Evolutionary conservation across 208 protist species (phyloP), one percentile per base, ranked within the genome.

Genomic region (Wallacemonas rigidus): DNA sequence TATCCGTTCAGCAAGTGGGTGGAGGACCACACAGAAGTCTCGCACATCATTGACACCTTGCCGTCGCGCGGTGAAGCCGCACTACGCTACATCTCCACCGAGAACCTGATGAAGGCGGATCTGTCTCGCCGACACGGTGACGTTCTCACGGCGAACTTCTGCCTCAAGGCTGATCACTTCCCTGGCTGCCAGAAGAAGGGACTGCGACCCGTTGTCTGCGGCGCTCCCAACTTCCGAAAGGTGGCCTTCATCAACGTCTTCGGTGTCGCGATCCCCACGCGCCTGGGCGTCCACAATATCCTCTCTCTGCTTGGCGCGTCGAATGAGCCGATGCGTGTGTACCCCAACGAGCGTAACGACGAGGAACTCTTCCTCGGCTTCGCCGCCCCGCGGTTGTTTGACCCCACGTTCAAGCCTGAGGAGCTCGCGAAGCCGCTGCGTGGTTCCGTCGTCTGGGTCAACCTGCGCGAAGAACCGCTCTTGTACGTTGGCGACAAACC

Each of bases 151-250:
- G 87, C 89, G 5, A 96, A 96, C 83, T 94, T 92, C 79, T 83
- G 81, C 71, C 69, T 96, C 55, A 96, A 96, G 79, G 91, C 91
- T 14, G 91, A 96, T 55, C 91, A 96, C 91, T 96, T 96, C 58
- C 91, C 91, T 12, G 91, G 91, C 35, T 94, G 89, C 65, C 87
- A 93, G 72, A 94, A 94, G 86, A 96, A 94, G 74, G 91, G 89
- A 6, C 77, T 96, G 50, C 86, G 82, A 14, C 91, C 91, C 2
- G 83, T 81, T 36, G 41, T 96, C 47, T 96, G 91, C 76, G 91
- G 91, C 9, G 91, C 91, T 26, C 91, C 91, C 4, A 96, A 94
- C 81, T 92, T 96, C 58, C 87, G 91, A 36, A 96, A 96, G 67
- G 91, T 96, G 4, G 67, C 86, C 41, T 71, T 82, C 44, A 80